Conservation (phyloP, 306 rosid genomes). For the Pyrus pyrifolia region DNA sequence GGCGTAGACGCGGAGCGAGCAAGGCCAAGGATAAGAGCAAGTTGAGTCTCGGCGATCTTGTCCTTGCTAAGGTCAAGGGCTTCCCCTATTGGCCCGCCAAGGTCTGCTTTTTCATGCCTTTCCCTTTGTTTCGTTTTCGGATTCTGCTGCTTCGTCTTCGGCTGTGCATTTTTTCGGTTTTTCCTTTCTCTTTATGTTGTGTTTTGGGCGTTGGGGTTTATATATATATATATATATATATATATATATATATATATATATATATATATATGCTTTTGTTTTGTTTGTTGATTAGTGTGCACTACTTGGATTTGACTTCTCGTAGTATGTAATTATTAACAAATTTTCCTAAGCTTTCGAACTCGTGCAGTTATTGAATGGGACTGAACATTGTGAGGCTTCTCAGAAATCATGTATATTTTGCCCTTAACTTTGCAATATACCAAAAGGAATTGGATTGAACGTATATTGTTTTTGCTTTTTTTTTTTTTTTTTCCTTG, state of each 20-base stretch:
- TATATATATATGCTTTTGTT: not conserved
- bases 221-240: not conserved
- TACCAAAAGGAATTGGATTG: not conserved
- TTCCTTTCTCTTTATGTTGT: not conserved
- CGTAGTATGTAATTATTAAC: not conserved
- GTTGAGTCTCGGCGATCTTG: slow-evolving; percentile 90
- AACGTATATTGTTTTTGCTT: not conserved
- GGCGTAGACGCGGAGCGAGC: slow-evolving; percentile 89
- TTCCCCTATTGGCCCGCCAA: slow-evolving; percentile 97
- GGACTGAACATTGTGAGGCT: not conserved
- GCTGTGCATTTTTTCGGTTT: not conserved
- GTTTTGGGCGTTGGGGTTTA: not conserved
- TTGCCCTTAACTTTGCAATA: not conserved
- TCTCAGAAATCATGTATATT: not conserved
- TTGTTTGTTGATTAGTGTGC: not conserved
- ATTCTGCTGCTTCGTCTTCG: slow-evolving; percentile 2
- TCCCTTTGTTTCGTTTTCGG: not conserved
- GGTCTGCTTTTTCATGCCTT: slow-evolving; percentile 35
- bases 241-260: not conserved
- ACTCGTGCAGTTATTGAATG: not conserved
- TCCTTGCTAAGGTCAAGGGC: slow-evolving; percentile 99
- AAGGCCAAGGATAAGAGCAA: slow-evolving; percentile 61
- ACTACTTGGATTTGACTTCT: not conserved
- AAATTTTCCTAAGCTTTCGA: not conserved
- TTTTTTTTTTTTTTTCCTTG: too few relatives aligned